Percentiles rank a stretch among this genome's conserved stretches.
phyloP scores from a whole-genome alignment of 768 basidiomycete species.

The Mycena capillaripes region DNA sequence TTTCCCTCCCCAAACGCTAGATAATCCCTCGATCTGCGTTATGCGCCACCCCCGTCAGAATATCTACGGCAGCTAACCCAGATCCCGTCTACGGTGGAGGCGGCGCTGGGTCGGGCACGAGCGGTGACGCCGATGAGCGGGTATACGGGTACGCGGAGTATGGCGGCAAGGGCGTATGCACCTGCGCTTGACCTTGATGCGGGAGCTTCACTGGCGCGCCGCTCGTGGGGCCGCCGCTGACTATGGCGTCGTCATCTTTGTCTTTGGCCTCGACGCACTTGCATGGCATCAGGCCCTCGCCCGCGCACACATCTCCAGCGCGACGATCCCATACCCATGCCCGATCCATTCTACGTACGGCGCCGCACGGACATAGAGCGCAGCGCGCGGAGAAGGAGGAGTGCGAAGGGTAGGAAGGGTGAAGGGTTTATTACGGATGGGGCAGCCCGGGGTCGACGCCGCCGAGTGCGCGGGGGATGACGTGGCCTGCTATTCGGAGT shows the following conservation, averaged over 20 bases:
- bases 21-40: constrained; percentile 27
- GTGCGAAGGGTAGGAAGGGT: neutral
- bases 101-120: constrained; percentile 43
- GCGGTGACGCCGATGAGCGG: neutral
- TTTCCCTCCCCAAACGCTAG: constrained; percentile 8
- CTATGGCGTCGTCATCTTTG: neutral
- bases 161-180: constrained; percentile 12
- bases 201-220: constrained; percentile 14
- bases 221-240: constrained; percentile 47
- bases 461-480: constrained; percentile 30
- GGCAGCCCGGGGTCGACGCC: constrained; percentile 29
- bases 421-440: constrained; percentile 12
- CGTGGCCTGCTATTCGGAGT: constrained; percentile 48
- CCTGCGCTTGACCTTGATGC: too few species aligned
- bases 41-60: constrained; percentile 10
- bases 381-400: constrained; percentile 13
- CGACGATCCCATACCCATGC: neutral
- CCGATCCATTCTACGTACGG: constrained; percentile 28
- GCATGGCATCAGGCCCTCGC: neutral
- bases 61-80: neutral
- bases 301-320: neutral
- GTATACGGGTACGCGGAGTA: constrained; percentile 4
- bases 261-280: neutral
- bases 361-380: constrained; percentile 30
- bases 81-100: neutral